These are phyloP conservation scores for Babesia bigemina DNA, from an alignment of 169 alveolate genomes.

Conservation along the genomic window DNA sequence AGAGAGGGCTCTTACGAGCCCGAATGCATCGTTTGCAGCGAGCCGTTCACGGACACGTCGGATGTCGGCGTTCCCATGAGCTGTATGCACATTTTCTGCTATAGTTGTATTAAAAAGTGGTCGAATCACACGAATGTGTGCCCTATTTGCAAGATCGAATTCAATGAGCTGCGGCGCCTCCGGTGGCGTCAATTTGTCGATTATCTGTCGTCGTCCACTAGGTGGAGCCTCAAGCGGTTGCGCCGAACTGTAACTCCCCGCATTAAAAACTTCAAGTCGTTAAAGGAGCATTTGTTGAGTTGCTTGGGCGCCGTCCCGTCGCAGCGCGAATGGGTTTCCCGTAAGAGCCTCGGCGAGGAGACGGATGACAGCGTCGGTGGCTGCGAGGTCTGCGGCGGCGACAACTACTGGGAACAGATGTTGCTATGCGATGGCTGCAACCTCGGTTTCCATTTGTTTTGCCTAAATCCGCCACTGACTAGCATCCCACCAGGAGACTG, in stretches of 20 bases:
- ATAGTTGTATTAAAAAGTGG: slow-evolving; percentile 69
- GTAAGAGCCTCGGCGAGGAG: slow-evolving; percentile 32
- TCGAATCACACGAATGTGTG: slow-evolving; percentile 68
- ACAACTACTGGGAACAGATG: slow-evolving; percentile 76
- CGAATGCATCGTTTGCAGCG: slow-evolving; percentile 67
- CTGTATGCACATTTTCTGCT: slow-evolving; percentile 74
- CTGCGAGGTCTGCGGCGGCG: slow-evolving; percentile 78
- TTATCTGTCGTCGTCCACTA: slow-evolving; percentile 5
- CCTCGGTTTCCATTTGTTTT: slow-evolving; percentile 77
- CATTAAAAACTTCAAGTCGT: slow-evolving; percentile 10
- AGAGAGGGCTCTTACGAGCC: slow-evolving; percentile 29
- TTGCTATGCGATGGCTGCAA: slow-evolving; percentile 85
- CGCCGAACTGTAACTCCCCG: background rate
- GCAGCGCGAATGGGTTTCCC: slow-evolving; percentile 10
- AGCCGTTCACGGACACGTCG: slow-evolving; percentile 17
- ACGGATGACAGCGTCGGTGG: slow-evolving; percentile 55
- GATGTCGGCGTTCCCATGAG: slow-evolving; percentile 54
- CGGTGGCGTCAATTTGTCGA: slow-evolving; percentile 27
- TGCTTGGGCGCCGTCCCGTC: slow-evolving; percentile 38
- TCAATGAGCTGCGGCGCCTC: slow-evolving; percentile 44
- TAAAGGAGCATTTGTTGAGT: background rate
- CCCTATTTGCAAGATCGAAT: slow-evolving; percentile 73
- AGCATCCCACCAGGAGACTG: slow-evolving; percentile 74
- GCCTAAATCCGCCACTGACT: slow-evolving; percentile 79
- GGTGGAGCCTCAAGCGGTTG: background rate